Base-by-base conservation (phyloP, 306 rosid species). In the Phaseolus lunatus region DNA sequence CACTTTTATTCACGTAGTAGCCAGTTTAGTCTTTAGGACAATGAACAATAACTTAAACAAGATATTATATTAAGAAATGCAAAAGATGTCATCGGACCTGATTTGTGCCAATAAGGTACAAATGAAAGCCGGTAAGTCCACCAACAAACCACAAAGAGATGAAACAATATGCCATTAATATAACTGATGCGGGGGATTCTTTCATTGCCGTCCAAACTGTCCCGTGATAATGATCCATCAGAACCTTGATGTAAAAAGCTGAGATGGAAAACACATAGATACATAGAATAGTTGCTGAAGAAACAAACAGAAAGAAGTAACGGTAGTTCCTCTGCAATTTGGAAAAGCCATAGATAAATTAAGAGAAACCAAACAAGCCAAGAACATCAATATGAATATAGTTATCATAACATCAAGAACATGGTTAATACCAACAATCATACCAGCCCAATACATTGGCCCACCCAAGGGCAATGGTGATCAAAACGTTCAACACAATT, bases 401-500 rank as follows among this genome's bases (percentile, higher is more conserved):
- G 73, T 39, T 59, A 72, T 59, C 72, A 61, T 50, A 41, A 59
- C 37, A 62, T 27, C 16, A 59, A 19, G 11, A 33, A 48, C 39
- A 52, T 49, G 20, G 50, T 35, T 64, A 48, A 79, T 12, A 49
- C 35, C 48, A 71, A 67, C 64, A 50, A 67, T 65, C 90, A 56
- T 89, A 94, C 98, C 96, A 86, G 87, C 73, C 98, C 98, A 88
- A 94, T 92, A 83, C 98, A 94, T 81, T 94, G 98, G 58, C 98
- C 98, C 74, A 94, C 98, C 98, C 98, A 94, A 83, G 98, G 98
- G 87, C 98, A 94, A 67, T 94, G 98, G 67, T 94, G 98, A 83
- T 94, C 98, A 80, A 94, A 94, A 66, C 93, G 98, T 80, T 94
- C 96, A 80, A 94, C 97, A 78, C 98, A 94, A 70, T 94, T 94